Evolutionary conservation across 2,329 filamentous ascomycete genomes (phyloP).

Genomic region (Penicillium sp.): DNA sequence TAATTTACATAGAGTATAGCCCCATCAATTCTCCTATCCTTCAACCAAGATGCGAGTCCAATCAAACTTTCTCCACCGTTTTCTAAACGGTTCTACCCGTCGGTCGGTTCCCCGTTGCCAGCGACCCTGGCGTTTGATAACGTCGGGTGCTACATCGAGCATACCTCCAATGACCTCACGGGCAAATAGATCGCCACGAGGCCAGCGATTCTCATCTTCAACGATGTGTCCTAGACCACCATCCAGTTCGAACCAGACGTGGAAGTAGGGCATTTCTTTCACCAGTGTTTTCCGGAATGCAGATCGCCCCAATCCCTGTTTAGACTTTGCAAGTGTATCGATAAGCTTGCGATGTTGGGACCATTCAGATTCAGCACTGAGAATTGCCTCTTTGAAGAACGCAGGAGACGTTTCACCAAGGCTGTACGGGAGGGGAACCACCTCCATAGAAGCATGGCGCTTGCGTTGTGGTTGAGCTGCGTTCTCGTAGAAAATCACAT

Average conservation of each 20-base stretch:
- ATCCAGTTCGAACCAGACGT: slow-evolving; percentile 92
- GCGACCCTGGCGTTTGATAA: slow-evolving; percentile 85
- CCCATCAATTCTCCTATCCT: slow-evolving; percentile 24
- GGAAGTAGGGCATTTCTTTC: slow-evolving; percentile 98
- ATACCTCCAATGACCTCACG: slow-evolving; percentile 91
- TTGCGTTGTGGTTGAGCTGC: slow-evolving; percentile 77
- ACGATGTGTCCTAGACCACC: slow-evolving; percentile 91
- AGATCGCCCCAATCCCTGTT: slow-evolving; percentile 67
- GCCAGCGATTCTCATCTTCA: slow-evolving; percentile 83
- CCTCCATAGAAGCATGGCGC: slow-evolving; percentile 81
- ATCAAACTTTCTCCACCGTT: slow-evolving; percentile 88
- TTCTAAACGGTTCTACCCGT: slow-evolving; percentile 75
- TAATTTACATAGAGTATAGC: neutral
- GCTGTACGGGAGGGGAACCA: slow-evolving; percentile 83
- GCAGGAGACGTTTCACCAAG: slow-evolving; percentile 90
- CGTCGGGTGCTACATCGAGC: slow-evolving; percentile 75
- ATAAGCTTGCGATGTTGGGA: slow-evolving; percentile 93
- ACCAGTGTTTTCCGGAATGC: slow-evolving; percentile 82
- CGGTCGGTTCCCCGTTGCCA: slow-evolving; percentile 70
- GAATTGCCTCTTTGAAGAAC: slow-evolving; percentile 93
- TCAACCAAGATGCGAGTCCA: slow-evolving; percentile 69
- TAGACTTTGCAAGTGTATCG: slow-evolving; percentile 67
- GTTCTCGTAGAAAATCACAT: slow-evolving; percentile 97
- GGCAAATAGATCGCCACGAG: slow-evolving; percentile 87
- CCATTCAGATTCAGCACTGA: slow-evolving; percentile 89